phyloP scores from a whole-genome alignment of 2,329 filamentous ascomycete genomes.

The Colletotrichum godetiae region DNA sequence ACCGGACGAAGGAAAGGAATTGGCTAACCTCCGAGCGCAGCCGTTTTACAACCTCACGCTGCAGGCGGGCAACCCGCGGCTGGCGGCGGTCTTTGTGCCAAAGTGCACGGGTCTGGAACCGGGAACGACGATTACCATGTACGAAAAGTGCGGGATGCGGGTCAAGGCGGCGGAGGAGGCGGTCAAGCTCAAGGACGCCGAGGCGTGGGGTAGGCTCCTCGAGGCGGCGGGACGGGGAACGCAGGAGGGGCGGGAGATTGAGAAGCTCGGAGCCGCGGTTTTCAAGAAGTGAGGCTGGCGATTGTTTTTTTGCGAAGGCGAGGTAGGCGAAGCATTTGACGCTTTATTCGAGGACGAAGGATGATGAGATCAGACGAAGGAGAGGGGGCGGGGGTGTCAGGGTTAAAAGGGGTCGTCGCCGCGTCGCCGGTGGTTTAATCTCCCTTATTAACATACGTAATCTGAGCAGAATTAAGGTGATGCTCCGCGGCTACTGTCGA shows the following conservation, averaged over 20 bases:
- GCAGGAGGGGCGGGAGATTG: slow-evolving; percentile 79
- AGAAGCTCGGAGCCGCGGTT: slow-evolving; percentile 75
- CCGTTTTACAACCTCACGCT: slow-evolving; percentile 93
- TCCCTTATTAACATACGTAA: slow-evolving; percentile 10
- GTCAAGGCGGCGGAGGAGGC: slow-evolving; percentile 93
- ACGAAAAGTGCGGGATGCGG: slow-evolving; percentile 93
- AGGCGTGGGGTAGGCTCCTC: slow-evolving; percentile 78
- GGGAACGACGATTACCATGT: slow-evolving; percentile 86
- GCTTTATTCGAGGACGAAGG: neutral
- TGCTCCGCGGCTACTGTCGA: neutral
- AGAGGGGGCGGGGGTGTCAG: neutral
- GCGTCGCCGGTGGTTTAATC: neutral
- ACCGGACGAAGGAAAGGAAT: neutral
- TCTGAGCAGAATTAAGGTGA: neutral
- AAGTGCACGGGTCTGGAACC: slow-evolving; percentile 82
- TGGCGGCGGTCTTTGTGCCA: slow-evolving; percentile 85
- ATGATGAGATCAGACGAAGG: neutral
- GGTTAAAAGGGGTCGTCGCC: neutral
- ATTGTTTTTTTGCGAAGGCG: slow-evolving; percentile 37
- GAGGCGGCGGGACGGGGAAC: slow-evolving; percentile 78
- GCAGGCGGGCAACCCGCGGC: slow-evolving; percentile 87
- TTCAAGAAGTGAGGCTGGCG: slow-evolving; percentile 55
- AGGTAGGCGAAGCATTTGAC: neutral
- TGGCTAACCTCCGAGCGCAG: slow-evolving; percentile 52
- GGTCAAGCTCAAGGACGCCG: slow-evolving; percentile 81